These are phyloP conservation scores for Mycena floridula DNA, from an alignment of 768 basidiomycete genomes.

Conservation along the genomic window DNA sequence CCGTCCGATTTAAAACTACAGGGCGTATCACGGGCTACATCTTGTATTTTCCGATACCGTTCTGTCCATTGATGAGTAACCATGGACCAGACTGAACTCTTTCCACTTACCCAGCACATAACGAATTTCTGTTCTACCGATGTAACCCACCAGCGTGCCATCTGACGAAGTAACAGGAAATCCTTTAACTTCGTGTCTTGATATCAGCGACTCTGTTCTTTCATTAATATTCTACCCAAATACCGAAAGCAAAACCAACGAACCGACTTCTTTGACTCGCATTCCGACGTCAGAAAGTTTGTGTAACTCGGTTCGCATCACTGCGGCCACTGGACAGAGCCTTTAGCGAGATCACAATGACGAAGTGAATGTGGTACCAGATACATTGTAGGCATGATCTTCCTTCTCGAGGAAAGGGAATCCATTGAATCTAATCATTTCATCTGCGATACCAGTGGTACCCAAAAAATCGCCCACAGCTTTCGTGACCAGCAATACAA, in stretches of 20 bases:
- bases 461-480: constrained; percentile 95
- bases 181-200: constrained; percentile 75
- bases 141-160: constrained; percentile 76
- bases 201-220: constrained; percentile 59
- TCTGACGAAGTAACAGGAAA: constrained; percentile 81
- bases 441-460: constrained; percentile 91
- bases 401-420: constrained; percentile 97
- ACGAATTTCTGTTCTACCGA: constrained; percentile 78
- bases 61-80: constrained; percentile 38
- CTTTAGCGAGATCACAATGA: not conserved
- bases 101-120: constrained; percentile 69
- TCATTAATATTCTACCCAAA: not conserved
- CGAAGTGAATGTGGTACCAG: constrained; percentile 48
- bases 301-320: constrained; percentile 81
- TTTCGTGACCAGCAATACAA: constrained; percentile 93
- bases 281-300: constrained; percentile 71
- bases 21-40: constrained; percentile 54
- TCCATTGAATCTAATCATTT: constrained; percentile 95
- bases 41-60: constrained; percentile 58
- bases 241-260: constrained; percentile 17
- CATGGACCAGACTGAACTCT: not conserved
- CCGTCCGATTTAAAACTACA: constrained; percentile 62
- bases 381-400: constrained; percentile 85
- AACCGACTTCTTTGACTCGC: constrained; percentile 75
- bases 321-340: constrained; percentile 62